Base-by-base conservation (phyloP, 805 yeast genomes). In the Wickerhamiella hasegawae region DNA sequence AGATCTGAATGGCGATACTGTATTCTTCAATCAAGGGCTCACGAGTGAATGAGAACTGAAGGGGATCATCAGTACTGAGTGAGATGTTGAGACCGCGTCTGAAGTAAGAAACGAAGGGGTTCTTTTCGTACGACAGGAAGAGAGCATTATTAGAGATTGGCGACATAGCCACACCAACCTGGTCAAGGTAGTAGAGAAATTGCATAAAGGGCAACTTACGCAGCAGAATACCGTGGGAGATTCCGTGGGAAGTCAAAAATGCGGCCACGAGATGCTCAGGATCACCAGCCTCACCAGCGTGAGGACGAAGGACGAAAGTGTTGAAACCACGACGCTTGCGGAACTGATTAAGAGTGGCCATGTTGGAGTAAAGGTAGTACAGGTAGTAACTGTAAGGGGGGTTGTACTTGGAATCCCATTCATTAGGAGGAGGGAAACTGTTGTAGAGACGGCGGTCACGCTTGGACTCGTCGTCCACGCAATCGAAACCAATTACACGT, bases 281-380 rank as follows among this genome's bases (percentile, higher is more conserved):
- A 52, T 90, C 98, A 40, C 99, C 99, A n/a, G 98, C 99, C 58
- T 90, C 99, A 43, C 99, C 99, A 47, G 94, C 82, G 57, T 90
- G 99, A 3, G 99, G 99, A 49, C 98, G 71, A 48, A 90, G 62
- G n/a, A 83, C 92, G 58, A 90, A 76, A 0, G 96, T 85, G 54
- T 80, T 85, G 58, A 72, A 79, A 0, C 80, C 78, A 39, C 85
- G 68, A 39, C 62, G 66, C 23, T 65, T 60, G 58, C 99, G 71
- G 73, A 87, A 78, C 43, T 76, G 73, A 52, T 90, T 90, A 55
- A 90, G 66, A 6, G 94, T 71, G 2, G 93, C 73, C 56, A 90
- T 57, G 57, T 85, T 85, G 20, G 95, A 77, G 54, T 73, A 87
- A 39, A 90, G 53, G 60, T 85, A 85, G 60, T 90, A 90, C 45